Base-by-base conservation (phyloP, 1,284 basidiomycete species). In the Flammula alnicola region DNA sequence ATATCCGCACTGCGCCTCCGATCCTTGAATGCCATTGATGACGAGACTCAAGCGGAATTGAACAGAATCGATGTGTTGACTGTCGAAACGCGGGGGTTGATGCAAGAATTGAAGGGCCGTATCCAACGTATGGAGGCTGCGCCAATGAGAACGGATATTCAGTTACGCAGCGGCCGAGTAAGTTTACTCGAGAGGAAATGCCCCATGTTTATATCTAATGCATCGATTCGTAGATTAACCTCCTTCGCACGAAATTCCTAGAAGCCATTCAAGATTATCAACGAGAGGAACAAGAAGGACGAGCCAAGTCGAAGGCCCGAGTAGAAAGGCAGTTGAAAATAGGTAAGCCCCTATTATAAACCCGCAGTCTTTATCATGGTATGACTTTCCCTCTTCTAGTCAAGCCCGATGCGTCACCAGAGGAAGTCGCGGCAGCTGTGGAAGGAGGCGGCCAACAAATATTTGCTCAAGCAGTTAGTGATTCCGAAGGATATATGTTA, bases 271-370 rank as follows among this genome's bases (percentile, higher is more conserved):
- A 88, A 59, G 80, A 78, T 43, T 90, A 89, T 63, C 93, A 95
- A 71, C 77, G 81, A 38, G 88, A 96, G 20, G 95, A 98, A 71
- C 84, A 91, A 65, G 86, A 92, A 57, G 92, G 88, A 65, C 82
- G 93, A 38, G 73, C 80, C 52, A 91, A 86, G 71, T 91, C 93
- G 66, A 85, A 81, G 62, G 84, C 92, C 61, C 78, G 93, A 30
- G 88, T 93, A 17, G 93, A 93, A 73, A 80, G 95, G 50, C 95
- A 98, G 69, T 88, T 92, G 73, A 86, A 80, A 67, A 97, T 97
- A 51, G 88, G 88, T 84, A 49, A 31, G 73, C 33, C 44, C 33
- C 39, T 31, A 31, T 6, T 10, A 20, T 36, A 29, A n/a, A n/a
- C n/a, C n/a, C 23, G 14, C 31, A 26, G n/a, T 22, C 23, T 16